Base-by-base conservation (phyloP, 495 filamentous ascomycete genomes). In the Extremus antarcticus region DNA sequence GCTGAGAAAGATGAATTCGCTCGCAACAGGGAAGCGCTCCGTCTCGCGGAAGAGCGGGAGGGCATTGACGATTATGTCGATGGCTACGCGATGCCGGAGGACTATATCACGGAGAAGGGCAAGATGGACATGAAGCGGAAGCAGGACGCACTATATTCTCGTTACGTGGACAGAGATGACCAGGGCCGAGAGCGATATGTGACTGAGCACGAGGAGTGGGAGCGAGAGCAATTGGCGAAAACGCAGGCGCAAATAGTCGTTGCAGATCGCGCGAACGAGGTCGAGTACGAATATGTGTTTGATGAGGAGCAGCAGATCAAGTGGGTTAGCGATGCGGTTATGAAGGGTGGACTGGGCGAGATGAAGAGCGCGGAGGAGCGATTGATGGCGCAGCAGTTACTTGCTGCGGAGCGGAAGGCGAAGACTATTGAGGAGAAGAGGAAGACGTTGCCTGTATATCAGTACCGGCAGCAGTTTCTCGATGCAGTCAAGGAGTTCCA, bases 201-300 rank as follows among this genome's bases (percentile, higher is more conserved):
- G 48, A 95, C 92, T 0, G 92, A 98, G 67, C 88, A 94, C 59
- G 88, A 97, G 54, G 88, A 95, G 66, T 97, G 90, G 90, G 92
- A 98, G 68, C 68, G 82, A 45, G 90, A 96, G 67, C 92, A 97
- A 67, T 83, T 85, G 4, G 78, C 85, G 59, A 94, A 94, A 68
- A 92, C 88, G 1, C 89, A 90, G 62, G 83, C 89, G 3, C 91
- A 96, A 66, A 87, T 95, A 56, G 75, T 81, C 51, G 76, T 81
- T 52, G 72, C 74, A 9, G 87, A 91, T 65, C 77, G 86, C 20
- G 79, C 83, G n/a, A 83, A 91, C 48, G 83, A 87, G 60, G 88
- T 85, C 7, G 82, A 95, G 47, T 97, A 97, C 67, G 92, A 95
- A 54, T 95, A 91, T 59, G 83, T 98, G 13, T 86, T 97, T 58